A percentile compares a stretch with the other conserved stretches of the same genome.
Conservation (phyloP, 73 alveolate species). For the Paramecium sonneborni region DNA sequence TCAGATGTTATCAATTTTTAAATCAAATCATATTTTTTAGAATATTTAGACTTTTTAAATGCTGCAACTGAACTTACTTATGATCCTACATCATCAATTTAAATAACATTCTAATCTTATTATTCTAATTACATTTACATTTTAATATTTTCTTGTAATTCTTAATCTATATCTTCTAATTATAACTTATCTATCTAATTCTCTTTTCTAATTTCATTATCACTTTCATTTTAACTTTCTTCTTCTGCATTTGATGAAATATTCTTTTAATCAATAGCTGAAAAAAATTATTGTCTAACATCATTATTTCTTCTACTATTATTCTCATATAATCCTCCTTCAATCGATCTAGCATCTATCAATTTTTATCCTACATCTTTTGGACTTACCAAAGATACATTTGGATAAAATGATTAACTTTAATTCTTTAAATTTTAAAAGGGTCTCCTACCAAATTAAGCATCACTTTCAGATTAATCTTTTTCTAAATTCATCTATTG, state of each 20-base stretch:
- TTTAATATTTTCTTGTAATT: conserved; percentile 12
- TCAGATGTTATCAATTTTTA: background rate
- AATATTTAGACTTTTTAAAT: background rate
- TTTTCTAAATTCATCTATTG: background rate
- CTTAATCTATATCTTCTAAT: conserved; percentile 37
- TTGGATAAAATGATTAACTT: background rate
- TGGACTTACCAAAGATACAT: background rate
- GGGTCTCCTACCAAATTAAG: background rate
- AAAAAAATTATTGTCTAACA: background rate
- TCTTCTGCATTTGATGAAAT: background rate
- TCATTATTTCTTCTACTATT: background rate
- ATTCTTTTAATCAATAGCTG: background rate
- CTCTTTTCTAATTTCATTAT: background rate
- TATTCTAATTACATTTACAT: conserved; percentile 11
- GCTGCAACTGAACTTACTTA: conserved; percentile 48
- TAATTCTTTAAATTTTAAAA: background rate
- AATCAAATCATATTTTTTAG: conserved; percentile 37
- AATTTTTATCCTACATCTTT: background rate
- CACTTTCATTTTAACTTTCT: background rate
- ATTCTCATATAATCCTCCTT: background rate
- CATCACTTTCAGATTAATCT: background rate
- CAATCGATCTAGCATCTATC: background rate
- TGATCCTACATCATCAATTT: conserved; percentile 53
- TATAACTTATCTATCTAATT: conserved; percentile 16
- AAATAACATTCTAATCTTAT: background rate